Conservation (phyloP, 1,139 yeast genomes). For the Candida gigantensis region DNA sequence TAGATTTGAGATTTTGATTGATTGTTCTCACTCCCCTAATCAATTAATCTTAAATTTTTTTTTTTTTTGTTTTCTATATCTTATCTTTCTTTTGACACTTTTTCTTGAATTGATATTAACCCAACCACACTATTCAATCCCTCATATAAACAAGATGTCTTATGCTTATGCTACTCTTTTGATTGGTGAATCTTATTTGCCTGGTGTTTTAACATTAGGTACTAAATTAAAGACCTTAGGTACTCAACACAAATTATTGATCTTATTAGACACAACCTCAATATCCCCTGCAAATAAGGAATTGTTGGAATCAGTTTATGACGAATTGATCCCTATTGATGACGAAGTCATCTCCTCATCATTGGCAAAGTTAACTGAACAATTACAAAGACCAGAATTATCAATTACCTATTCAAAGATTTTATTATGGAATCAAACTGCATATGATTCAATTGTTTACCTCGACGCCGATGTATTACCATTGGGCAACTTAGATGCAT, state of each 20-base stretch:
- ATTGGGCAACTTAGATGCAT: slow-evolving; percentile 24
- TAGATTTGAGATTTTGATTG: too few relatives aligned
- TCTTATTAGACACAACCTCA: slow-evolving; percentile 23
- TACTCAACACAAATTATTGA: slow-evolving; percentile 23
- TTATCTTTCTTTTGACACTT: too few relatives aligned
- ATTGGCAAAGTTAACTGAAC: slow-evolving; percentile 19
- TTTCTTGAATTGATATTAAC: too few relatives aligned
- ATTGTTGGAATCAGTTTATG: slow-evolving; percentile 23
- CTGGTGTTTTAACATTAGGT: slow-evolving; percentile 34
- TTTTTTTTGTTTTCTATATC: too few relatives aligned
- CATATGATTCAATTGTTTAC: slow-evolving; percentile 27
- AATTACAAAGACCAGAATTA: slow-evolving; percentile 30
- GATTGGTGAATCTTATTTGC: slow-evolving; percentile 29
- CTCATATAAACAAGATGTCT: slow-evolving; percentile 14
- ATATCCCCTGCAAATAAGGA: slow-evolving; percentile 20
- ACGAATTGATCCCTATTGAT: slow-evolving; percentile 27
- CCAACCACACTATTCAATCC: not conserved
- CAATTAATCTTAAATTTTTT: too few relatives aligned
- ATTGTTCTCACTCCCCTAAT: too few relatives aligned
- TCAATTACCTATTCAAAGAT: slow-evolving; percentile 30
- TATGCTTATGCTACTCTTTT: slow-evolving; percentile 32
- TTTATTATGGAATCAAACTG: slow-evolving; percentile 28
- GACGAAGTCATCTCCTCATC: slow-evolving; percentile 23
- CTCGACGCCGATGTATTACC: slow-evolving; percentile 35
- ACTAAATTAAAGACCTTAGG: slow-evolving; percentile 22